Conservation (phyloP, 257 asterid species). For the Solanum rostratum region DNA sequence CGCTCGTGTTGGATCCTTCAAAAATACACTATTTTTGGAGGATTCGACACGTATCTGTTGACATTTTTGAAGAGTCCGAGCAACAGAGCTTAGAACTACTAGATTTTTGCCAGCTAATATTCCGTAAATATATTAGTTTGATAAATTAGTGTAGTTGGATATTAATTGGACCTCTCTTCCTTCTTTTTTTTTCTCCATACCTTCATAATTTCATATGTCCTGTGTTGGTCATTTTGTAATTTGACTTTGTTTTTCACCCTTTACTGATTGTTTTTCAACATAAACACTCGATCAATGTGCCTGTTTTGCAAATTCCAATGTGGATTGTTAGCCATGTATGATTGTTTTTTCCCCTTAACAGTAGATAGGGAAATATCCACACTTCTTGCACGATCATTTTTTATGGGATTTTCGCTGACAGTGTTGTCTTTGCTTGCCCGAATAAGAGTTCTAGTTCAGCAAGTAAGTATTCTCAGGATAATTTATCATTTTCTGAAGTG, state of each 20-base stretch:
- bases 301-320: background rate
- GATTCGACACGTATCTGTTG: too few species aligned
- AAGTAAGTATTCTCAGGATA: conserved; percentile 29
- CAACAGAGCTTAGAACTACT: too few species aligned
- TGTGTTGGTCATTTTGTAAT: background rate
- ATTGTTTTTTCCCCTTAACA: conserved; percentile 30
- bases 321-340: background rate
- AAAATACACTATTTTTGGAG: too few species aligned
- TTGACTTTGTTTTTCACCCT: background rate
- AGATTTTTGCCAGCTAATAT: background rate
- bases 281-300: background rate
- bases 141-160: background rate
- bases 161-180: background rate
- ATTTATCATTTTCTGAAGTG: background rate
- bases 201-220: background rate
- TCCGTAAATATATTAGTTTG: background rate
- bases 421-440: conserved; percentile 78
- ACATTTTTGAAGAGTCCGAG: too few species aligned
- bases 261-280: background rate
- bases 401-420: conserved; percentile 74
- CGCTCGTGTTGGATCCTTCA: too few species aligned
- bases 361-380: conserved; percentile 59
- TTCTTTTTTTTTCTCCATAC: background rate
- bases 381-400: conserved; percentile 82
- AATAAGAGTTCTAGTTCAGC: conserved; percentile 78